A percentile compares a stretch with the other conserved stretches of the same genome.
Conservation (phyloP, 768 basidiomycete genomes). For the Termitomyces sp. region DNA sequence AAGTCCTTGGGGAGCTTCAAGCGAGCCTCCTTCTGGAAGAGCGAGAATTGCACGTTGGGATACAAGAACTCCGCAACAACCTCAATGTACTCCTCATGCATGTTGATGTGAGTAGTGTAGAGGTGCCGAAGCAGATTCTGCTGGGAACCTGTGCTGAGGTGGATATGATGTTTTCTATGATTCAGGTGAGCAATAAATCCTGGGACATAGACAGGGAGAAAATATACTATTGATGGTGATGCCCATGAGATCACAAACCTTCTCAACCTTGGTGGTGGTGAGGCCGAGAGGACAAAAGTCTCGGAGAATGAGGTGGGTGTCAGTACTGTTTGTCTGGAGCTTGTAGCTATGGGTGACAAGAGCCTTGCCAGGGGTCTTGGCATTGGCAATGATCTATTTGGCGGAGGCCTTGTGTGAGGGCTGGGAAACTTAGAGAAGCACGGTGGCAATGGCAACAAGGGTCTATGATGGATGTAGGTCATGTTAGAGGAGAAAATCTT, state of each 20-base stretch:
- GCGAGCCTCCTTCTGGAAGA: slow-evolving; percentile 93
- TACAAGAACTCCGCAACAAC: slow-evolving; percentile 88
- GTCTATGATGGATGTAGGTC: slow-evolving; percentile 49
- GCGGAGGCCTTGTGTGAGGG: slow-evolving; percentile 91
- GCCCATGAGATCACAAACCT: slow-evolving; percentile 93
- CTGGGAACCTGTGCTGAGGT: slow-evolving; percentile 94
- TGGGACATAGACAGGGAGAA: not conserved
- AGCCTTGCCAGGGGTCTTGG: slow-evolving; percentile 66
- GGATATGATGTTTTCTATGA: slow-evolving; percentile 89
- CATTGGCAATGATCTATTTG: slow-evolving; percentile 90
- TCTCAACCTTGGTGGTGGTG: slow-evolving; percentile 98
- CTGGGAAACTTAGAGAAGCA: slow-evolving; percentile 86
- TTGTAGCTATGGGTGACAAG: slow-evolving; percentile 85
- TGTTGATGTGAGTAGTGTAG: slow-evolving; percentile 94
- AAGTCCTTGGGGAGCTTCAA: slow-evolving; percentile 96
- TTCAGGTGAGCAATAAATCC: not conserved
- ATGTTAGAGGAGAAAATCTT: not conserved
- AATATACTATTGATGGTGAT: slow-evolving; percentile 92
- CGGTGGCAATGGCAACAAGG: slow-evolving; percentile 91
- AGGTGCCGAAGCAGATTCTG: slow-evolving; percentile 94
- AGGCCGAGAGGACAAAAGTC: slow-evolving; percentile 92
- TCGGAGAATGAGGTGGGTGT: slow-evolving; percentile 98
- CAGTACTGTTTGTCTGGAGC: slow-evolving; percentile 94
- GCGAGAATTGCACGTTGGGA: slow-evolving; percentile 89
- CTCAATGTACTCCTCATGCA: slow-evolving; percentile 85